Evolutionary conservation across 1,284 basidiomycete species (phyloP).

Genomic region (Melampsora larici-populina): DNA sequence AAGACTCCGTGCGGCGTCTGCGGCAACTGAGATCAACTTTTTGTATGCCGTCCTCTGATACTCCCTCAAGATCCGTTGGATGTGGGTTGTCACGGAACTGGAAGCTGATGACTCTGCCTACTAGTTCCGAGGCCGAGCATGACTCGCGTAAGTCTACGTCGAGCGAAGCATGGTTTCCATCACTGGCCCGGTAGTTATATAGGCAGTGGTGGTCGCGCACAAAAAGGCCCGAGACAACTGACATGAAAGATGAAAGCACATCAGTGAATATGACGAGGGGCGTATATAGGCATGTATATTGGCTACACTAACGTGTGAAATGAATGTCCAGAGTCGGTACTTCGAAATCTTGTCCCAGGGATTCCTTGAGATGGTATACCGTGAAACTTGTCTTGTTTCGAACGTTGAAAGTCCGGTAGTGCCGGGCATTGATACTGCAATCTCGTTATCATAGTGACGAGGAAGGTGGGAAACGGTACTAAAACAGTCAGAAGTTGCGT

Average conservation of each 20-base stretch:
- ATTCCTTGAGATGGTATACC: conserved; percentile 13
- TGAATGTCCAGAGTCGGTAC: conserved; percentile 8
- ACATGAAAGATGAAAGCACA: not conserved
- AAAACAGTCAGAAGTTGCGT: too few species aligned
- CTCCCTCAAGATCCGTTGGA: not conserved
- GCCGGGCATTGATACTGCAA: not conserved
- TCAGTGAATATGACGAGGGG: not conserved
- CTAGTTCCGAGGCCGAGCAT: not conserved
- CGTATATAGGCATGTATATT: not conserved
- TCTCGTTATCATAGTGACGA: too few species aligned
- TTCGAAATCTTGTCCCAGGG: conserved; percentile 15
- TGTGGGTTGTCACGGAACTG: conserved; percentile 9
- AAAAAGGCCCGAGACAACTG: conserved; percentile 31
- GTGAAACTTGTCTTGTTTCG: conserved; percentile 23
- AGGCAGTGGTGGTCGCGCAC: conserved; percentile 25
- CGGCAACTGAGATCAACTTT: not conserved
- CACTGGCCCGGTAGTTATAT: conserved; percentile 30
- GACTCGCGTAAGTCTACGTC: conserved; percentile 11
- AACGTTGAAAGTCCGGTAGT: conserved; percentile 1
- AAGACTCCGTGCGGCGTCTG: not conserved
- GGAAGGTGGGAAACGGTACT: too few species aligned
- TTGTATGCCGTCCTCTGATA: not conserved
- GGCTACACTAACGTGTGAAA: conserved; percentile 13
- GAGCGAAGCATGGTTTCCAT: conserved; percentile 35
- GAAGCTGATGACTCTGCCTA: conserved; percentile 22